phyloP scores from a whole-genome alignment of 2,329 filamentous ascomycete genomes.

The Periglandula ipomoeae region DNA sequence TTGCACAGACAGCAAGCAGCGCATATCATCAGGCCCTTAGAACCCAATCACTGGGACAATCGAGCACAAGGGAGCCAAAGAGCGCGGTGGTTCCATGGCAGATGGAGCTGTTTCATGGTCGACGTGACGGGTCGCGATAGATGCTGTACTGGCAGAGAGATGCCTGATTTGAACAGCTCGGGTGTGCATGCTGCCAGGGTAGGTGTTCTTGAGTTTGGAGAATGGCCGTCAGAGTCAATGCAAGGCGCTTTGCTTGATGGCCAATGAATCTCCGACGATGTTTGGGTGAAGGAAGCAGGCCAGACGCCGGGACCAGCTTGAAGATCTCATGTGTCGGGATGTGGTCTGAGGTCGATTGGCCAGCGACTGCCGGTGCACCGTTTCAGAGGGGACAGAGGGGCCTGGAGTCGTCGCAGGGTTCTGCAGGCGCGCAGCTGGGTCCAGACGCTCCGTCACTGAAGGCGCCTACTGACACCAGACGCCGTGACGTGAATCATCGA shows the following conservation, averaged over 20 bases:
- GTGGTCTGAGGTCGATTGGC: not conserved
- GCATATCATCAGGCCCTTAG: not conserved
- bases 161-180: not conserved
- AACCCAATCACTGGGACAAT: constrained; percentile 2
- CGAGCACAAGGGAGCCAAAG: not conserved
- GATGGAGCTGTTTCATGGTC: constrained; percentile 5
- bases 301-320: not conserved
- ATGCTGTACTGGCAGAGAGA: not conserved
- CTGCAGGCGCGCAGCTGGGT: too few species aligned
- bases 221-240: not conserved
- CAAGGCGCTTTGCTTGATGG: not conserved
- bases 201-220: not conserved
- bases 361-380: not conserved
- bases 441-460: not conserved
- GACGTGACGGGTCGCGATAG: not conserved
- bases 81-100: not conserved
- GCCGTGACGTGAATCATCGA: too few species aligned
- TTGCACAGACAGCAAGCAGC: not conserved
- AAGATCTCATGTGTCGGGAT: not conserved
- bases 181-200: not conserved
- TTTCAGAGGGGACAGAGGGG: not conserved
- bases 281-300: not conserved
- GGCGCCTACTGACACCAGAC: not conserved
- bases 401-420: not conserved
- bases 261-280: not conserved